Evolutionary conservation across 441 rosid species (phyloP).

Genomic region (Bocquillonia castaneifolia): DNA sequence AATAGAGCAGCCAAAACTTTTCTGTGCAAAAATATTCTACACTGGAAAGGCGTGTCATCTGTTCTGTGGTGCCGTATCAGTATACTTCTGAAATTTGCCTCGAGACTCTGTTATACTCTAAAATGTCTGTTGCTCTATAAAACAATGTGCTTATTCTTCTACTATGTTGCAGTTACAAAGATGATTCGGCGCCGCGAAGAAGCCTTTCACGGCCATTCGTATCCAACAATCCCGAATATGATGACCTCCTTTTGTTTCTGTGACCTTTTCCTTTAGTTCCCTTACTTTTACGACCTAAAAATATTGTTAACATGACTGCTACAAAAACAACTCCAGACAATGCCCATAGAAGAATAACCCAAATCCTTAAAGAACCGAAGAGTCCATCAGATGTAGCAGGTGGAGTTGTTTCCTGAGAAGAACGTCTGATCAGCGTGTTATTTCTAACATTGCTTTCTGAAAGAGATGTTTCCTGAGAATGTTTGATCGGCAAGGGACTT

Average conservation of each 20-base stretch:
- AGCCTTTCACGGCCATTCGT: slow-evolving; percentile 40
- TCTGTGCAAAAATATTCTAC: background rate
- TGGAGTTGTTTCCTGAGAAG: slow-evolving; percentile 33
- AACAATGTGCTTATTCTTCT: slow-evolving; percentile 11
- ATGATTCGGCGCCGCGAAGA: slow-evolving; percentile 28
- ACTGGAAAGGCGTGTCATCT: no score
- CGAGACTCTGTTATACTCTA: slow-evolving; percentile 1
- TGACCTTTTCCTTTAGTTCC: slow-evolving; percentile 54
- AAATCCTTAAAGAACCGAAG: slow-evolving; percentile 56
- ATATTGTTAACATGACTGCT: slow-evolving; percentile 49
- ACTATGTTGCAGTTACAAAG: slow-evolving; percentile 24
- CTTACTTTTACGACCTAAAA: slow-evolving; percentile 52
- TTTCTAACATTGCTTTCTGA: slow-evolving; percentile 24
- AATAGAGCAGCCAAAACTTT: slow-evolving; percentile 8
- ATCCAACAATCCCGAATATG: slow-evolving; percentile 43
- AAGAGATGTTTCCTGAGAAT: slow-evolving; percentile 34
- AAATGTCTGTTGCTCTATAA: background rate
- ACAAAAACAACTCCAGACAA: slow-evolving; percentile 69
- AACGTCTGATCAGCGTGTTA: slow-evolving; percentile 26
- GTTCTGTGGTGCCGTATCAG: background rate
- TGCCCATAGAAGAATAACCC: slow-evolving; percentile 73
- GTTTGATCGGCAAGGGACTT: slow-evolving; percentile 25
- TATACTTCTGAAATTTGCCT: slow-evolving; percentile 6
- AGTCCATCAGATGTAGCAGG: slow-evolving; percentile 37
- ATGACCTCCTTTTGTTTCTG: slow-evolving; percentile 59